A percentile compares a stretch with the other conserved stretches of the same genome.
Conservation (phyloP, 129 eudicot species). For the Gnaphalium uliginosum region DNA sequence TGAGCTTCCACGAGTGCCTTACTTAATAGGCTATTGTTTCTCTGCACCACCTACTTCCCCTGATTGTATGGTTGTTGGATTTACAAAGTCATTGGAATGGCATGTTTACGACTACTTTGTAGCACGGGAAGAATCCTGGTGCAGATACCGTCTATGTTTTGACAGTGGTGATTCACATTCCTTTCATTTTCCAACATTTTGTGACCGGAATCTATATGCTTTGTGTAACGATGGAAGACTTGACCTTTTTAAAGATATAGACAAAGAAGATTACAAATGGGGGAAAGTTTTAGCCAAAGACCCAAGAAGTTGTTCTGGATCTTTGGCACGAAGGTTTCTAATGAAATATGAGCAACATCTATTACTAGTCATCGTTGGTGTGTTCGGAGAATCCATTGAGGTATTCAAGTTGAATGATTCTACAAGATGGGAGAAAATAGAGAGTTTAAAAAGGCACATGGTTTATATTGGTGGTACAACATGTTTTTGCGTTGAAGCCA, state of each 20-base stretch:
- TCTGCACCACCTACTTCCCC: too few species aligned
- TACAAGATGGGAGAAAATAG: background rate
- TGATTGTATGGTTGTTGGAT: background rate
- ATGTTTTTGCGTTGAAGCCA: background rate
- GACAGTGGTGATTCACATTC: background rate
- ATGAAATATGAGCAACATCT: background rate
- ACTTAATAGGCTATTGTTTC: too few species aligned
- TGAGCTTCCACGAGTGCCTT: too few species aligned
- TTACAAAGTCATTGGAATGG: background rate
- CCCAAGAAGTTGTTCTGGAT: background rate
- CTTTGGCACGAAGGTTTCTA: background rate
- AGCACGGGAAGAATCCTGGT: too few species aligned
- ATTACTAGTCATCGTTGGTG: background rate
- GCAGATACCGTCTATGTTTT: too few species aligned
- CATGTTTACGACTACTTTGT: background rate
- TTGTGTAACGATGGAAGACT: background rate
- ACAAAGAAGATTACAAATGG: background rate
- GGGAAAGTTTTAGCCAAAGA: background rate
- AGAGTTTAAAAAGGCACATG: background rate
- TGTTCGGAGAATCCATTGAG: background rate
- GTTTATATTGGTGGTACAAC: background rate
- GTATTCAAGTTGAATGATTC: background rate
- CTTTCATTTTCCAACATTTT: background rate
- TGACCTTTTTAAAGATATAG: background rate
- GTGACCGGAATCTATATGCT: background rate